Conservation (phyloP, 768 basidiomycete genomes). For the Boletus pseudopeckii region DNA sequence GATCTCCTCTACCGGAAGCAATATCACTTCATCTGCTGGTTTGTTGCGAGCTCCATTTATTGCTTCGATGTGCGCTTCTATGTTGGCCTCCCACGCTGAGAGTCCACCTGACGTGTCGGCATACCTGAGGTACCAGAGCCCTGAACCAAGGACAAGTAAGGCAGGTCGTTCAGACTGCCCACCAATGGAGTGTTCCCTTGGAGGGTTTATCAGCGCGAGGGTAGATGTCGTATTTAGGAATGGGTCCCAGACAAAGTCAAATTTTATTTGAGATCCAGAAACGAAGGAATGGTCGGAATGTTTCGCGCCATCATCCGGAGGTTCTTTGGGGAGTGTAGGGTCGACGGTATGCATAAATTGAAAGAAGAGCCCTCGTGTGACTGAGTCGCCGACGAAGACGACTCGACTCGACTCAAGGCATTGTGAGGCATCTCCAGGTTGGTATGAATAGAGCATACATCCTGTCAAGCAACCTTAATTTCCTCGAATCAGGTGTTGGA, state of each 20-base stretch:
- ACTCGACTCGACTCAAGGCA: slow-evolving; percentile 62
- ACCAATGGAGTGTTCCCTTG: neutral
- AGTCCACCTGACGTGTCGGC: slow-evolving; percentile 68
- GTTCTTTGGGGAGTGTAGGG: slow-evolving; percentile 47
- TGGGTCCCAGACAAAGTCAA: slow-evolving; percentile 83
- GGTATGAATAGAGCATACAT: slow-evolving; percentile 75
- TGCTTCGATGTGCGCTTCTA: slow-evolving; percentile 59
- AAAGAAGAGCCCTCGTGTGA: slow-evolving; percentile 77
- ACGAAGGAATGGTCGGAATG: slow-evolving; percentile 61
- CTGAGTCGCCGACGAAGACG: slow-evolving; percentile 83
- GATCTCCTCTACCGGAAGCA: slow-evolving; percentile 76
- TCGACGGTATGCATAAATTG: slow-evolving; percentile 64
- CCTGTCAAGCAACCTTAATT: slow-evolving; percentile 41
- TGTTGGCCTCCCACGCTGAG: slow-evolving; percentile 71
- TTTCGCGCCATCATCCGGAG: slow-evolving; percentile 56
- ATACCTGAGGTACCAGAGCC: slow-evolving; percentile 87
- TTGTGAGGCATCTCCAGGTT: slow-evolving; percentile 44
- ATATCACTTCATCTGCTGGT: slow-evolving; percentile 69
- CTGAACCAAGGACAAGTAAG: slow-evolving; percentile 78
- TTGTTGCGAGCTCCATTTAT: slow-evolving; percentile 37
- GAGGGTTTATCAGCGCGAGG: slow-evolving; percentile 38
- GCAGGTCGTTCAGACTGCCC: slow-evolving; percentile 41
- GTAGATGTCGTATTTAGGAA: slow-evolving; percentile 71
- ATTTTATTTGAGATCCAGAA: slow-evolving; percentile 42
- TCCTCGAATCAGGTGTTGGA: slow-evolving; percentile 22